Evolutionary conservation across 768 basidiomycete genomes (phyloP).

Genomic region (Lactarius hengduanensis): DNA sequence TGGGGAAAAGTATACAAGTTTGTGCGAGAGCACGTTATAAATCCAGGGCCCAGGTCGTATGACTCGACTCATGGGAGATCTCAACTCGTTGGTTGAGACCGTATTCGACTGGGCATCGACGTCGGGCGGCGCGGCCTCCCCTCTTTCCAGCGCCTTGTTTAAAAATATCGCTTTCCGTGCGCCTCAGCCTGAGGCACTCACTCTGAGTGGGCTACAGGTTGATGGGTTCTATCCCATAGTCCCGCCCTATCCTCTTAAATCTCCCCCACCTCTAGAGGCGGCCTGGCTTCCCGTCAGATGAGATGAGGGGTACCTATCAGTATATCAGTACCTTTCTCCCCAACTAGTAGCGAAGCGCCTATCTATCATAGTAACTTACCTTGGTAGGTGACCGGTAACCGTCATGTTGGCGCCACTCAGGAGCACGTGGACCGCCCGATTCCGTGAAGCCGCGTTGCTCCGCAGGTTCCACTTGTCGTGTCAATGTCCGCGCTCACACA

Average conservation of each 20-base stretch:
- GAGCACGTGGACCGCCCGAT: not conserved
- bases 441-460: not conserved
- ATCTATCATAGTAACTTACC: too few relatives aligned
- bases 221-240: not conserved
- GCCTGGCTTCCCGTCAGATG: not conserved
- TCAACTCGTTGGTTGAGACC: too few relatives aligned
- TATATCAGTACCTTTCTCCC: not conserved
- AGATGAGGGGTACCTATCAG: not conserved
- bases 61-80: not conserved
- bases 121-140: too few relatives aligned
- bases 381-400: too few relatives aligned
- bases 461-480: not conserved
- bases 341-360: not conserved
- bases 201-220: too few relatives aligned
- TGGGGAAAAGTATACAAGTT: not conserved
- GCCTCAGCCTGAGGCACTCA: too few relatives aligned
- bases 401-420: not conserved
- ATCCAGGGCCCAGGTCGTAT: not conserved
- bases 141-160: too few relatives aligned
- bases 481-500: conserved; percentile 11
- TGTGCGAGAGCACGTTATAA: not conserved
- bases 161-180: too few relatives aligned
- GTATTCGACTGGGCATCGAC: too few relatives aligned
- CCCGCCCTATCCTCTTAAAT: too few relatives aligned
- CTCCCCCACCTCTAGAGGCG: not conserved